Evolutionary conservation across 352 stramenopile species (phyloP).

Genomic region (Phytophthora citrophthora): DNA sequence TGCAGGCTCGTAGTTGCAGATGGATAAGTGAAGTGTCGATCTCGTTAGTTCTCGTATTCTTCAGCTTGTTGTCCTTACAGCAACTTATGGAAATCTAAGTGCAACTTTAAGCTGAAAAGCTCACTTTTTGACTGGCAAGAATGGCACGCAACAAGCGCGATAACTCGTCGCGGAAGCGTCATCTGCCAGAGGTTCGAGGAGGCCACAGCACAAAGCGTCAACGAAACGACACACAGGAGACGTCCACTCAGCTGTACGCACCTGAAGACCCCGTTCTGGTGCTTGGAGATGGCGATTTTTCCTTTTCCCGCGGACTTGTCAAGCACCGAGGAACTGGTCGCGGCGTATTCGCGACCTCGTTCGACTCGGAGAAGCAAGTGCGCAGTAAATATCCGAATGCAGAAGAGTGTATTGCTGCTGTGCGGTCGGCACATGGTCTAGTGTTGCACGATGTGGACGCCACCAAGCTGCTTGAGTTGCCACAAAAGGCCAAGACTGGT

Average conservation of each 20-base stretch:
- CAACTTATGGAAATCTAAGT: slow-evolving; percentile 1
- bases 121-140: slow-evolving; percentile 37
- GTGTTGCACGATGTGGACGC: slow-evolving; percentile 86
- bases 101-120: slow-evolving; percentile 3
- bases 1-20: not conserved
- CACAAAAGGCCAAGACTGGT: slow-evolving; percentile 32
- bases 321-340: slow-evolving; percentile 65
- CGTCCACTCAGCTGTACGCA: slow-evolving; percentile 49
- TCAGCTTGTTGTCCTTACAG: slow-evolving; percentile 6
- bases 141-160: slow-evolving; percentile 52
- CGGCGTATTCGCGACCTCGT: slow-evolving; percentile 77
- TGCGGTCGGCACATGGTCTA: slow-evolving; percentile 43
- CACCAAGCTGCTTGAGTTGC: slow-evolving; percentile 73
- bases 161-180: slow-evolving; percentile 24
- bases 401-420: slow-evolving; percentile 64
- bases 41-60: no score
- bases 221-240: slow-evolving; percentile 11
- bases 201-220: slow-evolving; percentile 39
- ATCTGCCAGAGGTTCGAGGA: not conserved
- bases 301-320: slow-evolving; percentile 75
- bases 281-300: slow-evolving; percentile 87
- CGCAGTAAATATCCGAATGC: slow-evolving; percentile 83
- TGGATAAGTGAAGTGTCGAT: slow-evolving; percentile 13
- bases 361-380: slow-evolving; percentile 72
- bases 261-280: slow-evolving; percentile 68